These are phyloP conservation scores for Cicer judaicum DNA, from an alignment of 306 rosid species.

Conservation along the genomic window DNA sequence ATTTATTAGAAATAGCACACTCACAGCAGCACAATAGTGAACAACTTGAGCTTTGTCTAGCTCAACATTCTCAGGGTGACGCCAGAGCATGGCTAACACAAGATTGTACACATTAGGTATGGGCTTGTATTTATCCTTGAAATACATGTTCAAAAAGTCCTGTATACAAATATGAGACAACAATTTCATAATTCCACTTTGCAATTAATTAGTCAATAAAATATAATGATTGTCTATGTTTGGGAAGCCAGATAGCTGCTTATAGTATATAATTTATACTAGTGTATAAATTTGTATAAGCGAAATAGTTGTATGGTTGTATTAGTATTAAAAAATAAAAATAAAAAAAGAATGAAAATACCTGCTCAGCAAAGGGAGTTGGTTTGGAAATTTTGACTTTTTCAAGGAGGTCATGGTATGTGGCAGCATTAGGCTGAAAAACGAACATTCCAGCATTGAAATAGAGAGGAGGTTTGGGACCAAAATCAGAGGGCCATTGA, in stretches of 20 bases:
- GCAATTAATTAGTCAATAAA: no score
- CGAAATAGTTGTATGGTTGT: no score
- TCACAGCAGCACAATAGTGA: constrained; percentile 84
- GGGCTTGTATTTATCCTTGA: constrained; percentile 62
- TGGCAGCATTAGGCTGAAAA: constrained; percentile 57
- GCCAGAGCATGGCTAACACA: constrained; percentile 84
- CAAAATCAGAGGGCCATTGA: constrained; percentile 60
- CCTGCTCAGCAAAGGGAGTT: constrained; percentile 89
- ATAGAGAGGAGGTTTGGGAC: constrained; percentile 74
- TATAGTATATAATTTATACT: no score
- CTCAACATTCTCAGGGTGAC: constrained; percentile 73
- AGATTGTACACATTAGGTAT: constrained; percentile 71
- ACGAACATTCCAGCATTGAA: constrained; percentile 92
- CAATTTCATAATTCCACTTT: no score
- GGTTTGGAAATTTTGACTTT: constrained; percentile 53
- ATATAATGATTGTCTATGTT: no score
- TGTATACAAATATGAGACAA: constrained; percentile 1
- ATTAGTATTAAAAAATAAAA: no score
- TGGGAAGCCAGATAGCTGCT: no score
- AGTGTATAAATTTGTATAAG: no score
- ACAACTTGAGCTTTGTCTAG: constrained; percentile 72
- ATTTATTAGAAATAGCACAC: neutral
- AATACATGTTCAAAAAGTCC: constrained; percentile 78
- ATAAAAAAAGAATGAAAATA: neutral
- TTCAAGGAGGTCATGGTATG: constrained; percentile 59